phyloP scores from a whole-genome alignment of 1,284 basidiomycete species.

The Mycena citricolor region DNA sequence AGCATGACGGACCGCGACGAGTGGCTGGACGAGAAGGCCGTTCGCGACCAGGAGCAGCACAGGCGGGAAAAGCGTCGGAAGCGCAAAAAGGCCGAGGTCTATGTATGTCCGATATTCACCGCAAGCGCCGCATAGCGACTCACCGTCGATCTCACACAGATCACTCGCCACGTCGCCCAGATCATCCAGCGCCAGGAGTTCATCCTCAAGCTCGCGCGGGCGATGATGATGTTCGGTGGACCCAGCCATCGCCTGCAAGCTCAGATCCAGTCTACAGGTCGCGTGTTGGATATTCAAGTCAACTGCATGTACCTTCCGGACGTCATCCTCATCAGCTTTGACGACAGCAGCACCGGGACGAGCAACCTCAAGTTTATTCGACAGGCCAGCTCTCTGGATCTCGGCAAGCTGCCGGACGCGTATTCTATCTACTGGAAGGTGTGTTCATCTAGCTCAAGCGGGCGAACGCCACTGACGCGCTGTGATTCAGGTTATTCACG shows the following conservation, averaged over 20 bases:
- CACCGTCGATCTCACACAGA: conserved; percentile 42
- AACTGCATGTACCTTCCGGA: conserved; percentile 88
- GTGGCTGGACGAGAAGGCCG: conserved; percentile 30
- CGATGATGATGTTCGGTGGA: conserved; percentile 95
- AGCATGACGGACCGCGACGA: conserved; percentile 27
- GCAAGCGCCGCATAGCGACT: too few relatives aligned
- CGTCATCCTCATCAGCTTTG: conserved; percentile 80
- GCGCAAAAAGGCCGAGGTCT: conserved; percentile 77
- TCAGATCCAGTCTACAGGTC: conserved; percentile 84
- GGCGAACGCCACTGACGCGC: background rate
- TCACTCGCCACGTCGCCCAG: conserved; percentile 87
- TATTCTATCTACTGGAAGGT: conserved; percentile 84
- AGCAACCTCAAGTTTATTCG: conserved; percentile 85
- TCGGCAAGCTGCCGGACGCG: conserved; percentile 76
- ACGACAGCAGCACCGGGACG: conserved; percentile 81
- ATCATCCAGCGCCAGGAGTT: conserved; percentile 89
- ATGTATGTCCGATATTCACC: too few relatives aligned
- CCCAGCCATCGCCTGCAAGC: conserved; percentile 88
- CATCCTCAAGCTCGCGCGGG: conserved; percentile 83
- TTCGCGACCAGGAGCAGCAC: conserved; percentile 35
- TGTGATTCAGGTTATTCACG: conserved; percentile 71
- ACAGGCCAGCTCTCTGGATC: conserved; percentile 72
- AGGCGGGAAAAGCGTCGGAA: conserved; percentile 60
- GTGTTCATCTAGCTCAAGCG: background rate
- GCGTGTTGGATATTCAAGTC: conserved; percentile 81